A percentile compares a stretch with the other conserved stretches of the same genome.
phyloP scores from a whole-genome alignment of 257 asterid species.

The Eustoma russellianum region DNA sequence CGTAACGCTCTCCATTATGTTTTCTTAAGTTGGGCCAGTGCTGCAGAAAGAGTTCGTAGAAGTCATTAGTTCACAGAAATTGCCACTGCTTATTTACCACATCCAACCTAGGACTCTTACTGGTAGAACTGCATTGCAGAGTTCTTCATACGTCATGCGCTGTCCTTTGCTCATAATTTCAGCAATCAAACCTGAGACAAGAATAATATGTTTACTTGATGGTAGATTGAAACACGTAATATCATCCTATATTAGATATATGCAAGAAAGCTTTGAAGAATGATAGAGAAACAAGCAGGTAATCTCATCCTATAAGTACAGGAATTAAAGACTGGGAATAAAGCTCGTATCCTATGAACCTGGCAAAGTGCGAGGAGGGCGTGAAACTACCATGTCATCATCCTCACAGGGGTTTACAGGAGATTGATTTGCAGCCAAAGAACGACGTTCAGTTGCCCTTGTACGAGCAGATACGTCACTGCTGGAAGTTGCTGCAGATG shows the following conservation, averaged over 20 bases:
- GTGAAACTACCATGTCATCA: conserved; percentile 46
- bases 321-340: background rate
- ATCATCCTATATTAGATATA: no score
- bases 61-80: conserved; percentile 2
- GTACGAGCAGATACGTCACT: conserved; percentile 33
- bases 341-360: conserved; percentile 32
- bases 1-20: conserved; percentile 93
- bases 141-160: conserved; percentile 83
- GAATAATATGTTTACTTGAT: background rate
- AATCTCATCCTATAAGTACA: background rate
- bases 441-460: conserved; percentile 46
- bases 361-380: conserved; percentile 70
- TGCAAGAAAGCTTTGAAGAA: no score
- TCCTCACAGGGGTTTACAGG: conserved; percentile 52
- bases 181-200: conserved; percentile 68
- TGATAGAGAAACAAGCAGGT: background rate
- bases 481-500: no score
- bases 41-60: conserved; percentile 22
- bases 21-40: conserved; percentile 96
- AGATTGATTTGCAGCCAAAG: conserved; percentile 31
- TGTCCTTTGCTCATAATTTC: conserved; percentile 89
- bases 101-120: conserved; percentile 32
- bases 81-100: background rate
- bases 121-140: conserved; percentile 80
- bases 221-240: no score